Conservation (phyloP, 148 eudicot species). For the Heliamphora exappendiculata region DNA sequence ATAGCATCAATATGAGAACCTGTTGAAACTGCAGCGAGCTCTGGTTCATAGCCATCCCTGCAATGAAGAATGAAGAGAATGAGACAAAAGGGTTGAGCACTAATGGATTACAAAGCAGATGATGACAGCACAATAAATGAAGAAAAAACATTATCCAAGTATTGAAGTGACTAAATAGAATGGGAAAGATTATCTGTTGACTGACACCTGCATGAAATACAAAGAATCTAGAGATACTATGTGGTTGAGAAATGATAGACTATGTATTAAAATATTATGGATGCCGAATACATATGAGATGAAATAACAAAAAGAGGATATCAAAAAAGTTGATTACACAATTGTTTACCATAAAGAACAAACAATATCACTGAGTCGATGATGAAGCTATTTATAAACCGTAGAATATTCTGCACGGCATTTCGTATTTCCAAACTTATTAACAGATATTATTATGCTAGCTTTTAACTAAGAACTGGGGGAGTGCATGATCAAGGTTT, state of each 20-base stretch:
- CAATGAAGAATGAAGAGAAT: background rate
- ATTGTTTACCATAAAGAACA: background rate
- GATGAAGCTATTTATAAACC: background rate
- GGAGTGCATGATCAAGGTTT: background rate
- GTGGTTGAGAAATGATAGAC: background rate
- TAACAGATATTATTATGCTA: background rate
- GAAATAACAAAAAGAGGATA: background rate
- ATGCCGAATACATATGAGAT: background rate
- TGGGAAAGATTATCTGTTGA: background rate
- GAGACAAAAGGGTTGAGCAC: background rate
- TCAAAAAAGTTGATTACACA: background rate
- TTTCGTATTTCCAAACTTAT: background rate
- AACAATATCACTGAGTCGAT: background rate
- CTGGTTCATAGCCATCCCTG: constrained; percentile 83
- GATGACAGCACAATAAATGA: background rate
- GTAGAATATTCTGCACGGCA: background rate
- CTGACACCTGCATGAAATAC: background rate
- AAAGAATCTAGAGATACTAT: background rate
- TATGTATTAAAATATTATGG: background rate
- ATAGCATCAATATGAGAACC: constrained; percentile 96
- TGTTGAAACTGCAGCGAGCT: constrained; percentile 67
- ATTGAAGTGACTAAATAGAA: background rate
- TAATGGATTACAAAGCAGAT: background rate
- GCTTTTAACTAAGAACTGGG: no score
- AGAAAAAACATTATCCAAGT: background rate